These are phyloP conservation scores for Corynespora cassiicola DNA, from an alignment of 2,329 filamentous ascomycete genomes.

Conservation along the genomic window DNA sequence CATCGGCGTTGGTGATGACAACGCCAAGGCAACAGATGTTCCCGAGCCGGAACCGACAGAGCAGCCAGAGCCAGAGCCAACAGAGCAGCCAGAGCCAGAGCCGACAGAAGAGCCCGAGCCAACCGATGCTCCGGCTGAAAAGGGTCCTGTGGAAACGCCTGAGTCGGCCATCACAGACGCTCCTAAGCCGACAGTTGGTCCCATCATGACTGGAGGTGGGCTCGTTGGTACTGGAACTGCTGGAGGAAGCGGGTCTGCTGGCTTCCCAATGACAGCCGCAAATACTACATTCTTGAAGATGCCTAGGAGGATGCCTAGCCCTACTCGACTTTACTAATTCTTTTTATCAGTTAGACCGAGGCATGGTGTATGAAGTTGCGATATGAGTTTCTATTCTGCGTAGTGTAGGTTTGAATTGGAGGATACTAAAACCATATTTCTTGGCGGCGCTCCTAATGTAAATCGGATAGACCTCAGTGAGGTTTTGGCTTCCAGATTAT, in stretches of 20 bases:
- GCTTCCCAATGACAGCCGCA: constrained; percentile 13
- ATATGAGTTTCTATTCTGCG: no score
- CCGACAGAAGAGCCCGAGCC: constrained; percentile 7
- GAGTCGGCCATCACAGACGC: constrained; percentile 10
- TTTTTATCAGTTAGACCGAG: no score
- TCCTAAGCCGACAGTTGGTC: constrained; percentile 4
- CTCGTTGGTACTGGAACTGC: constrained; percentile 12
- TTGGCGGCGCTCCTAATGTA: no score
- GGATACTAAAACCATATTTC: no score
- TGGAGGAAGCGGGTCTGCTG: constrained; percentile 14
- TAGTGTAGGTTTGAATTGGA: no score
- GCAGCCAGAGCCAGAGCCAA: constrained; percentile 3
- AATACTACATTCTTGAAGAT: constrained; percentile 21
- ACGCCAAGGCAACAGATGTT: constrained; percentile 15
- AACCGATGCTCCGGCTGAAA: background rate
- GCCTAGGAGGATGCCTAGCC: constrained; percentile 16
- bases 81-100: constrained; percentile 2
- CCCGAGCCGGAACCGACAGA: constrained; percentile 12
- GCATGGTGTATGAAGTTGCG: no score
- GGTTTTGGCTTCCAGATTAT: no score
- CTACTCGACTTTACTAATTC: no score
- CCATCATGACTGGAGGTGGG: constrained; percentile 11
- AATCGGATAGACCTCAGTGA: no score
- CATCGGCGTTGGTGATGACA: constrained; percentile 21
- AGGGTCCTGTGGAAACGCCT: constrained; percentile 1